Evolutionary conservation across 345 rosid species (phyloP).

Genomic region (Hibiscus syriacus): DNA sequence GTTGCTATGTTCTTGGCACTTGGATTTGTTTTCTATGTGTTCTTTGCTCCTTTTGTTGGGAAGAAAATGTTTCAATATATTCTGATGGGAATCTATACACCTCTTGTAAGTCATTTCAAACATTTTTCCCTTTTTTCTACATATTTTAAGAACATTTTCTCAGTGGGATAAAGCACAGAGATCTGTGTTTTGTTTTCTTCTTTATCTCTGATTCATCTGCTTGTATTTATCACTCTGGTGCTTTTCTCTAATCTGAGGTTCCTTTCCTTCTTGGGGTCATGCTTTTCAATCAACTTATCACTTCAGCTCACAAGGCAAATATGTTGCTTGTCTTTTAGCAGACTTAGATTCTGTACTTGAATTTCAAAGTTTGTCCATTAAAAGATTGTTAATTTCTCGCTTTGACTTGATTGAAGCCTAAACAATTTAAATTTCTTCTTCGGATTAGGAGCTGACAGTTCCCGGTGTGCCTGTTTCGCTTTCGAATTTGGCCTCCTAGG

Average conservation of each 20-base stretch:
- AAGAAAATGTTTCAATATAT: conserved; percentile 64
- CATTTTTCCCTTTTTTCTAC: background rate
- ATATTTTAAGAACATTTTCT: background rate
- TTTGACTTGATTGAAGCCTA: background rate
- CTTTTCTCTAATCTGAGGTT: conserved; percentile 10
- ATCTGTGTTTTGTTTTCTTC: conserved; percentile 30
- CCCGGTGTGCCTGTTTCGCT: background rate
- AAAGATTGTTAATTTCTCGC: background rate
- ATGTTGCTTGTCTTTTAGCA: conserved; percentile 21
- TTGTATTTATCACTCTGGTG: background rate
- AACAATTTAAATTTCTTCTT: background rate
- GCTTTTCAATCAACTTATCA: conserved; percentile 8
- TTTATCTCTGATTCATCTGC: conserved; percentile 16
- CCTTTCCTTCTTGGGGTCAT: conserved; percentile 15
- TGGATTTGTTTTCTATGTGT: conserved; percentile 96
- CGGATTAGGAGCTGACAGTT: background rate
- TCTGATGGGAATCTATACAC: conserved; percentile 88
- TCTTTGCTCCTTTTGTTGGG: conserved; percentile 98
- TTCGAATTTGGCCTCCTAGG: background rate
- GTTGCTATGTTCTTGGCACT: conserved; percentile 94
- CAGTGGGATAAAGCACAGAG: conserved; percentile 22
- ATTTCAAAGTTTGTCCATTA: conserved; percentile 2
- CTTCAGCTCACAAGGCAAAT: conserved; percentile 7
- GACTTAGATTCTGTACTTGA: background rate
- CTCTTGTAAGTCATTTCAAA: conserved; percentile 54